These are phyloP conservation scores for Pulveroboletus ravenelii DNA, from an alignment of 768 basidiomycete genomes.

Conservation along the genomic window DNA sequence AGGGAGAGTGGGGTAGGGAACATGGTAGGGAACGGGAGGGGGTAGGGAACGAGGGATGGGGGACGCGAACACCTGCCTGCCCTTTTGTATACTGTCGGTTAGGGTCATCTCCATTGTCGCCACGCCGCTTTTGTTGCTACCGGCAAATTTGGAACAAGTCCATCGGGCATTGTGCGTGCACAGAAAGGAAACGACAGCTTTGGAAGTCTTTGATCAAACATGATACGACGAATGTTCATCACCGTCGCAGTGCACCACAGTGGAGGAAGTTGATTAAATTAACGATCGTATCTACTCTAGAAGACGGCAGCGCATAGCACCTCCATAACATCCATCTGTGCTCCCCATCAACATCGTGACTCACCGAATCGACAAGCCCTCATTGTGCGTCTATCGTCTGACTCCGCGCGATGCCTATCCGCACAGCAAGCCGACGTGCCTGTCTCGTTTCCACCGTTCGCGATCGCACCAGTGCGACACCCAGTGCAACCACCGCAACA, in stretches of 20 bases:
- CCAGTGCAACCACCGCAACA: constrained; percentile 62
- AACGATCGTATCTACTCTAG: background rate
- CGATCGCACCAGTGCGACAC: constrained; percentile 64
- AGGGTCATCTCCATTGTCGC: background rate
- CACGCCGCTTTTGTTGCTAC: constrained; percentile 5
- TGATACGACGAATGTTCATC: constrained; percentile 11
- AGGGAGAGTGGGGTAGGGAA: constrained; percentile 21
- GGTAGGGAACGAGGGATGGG: constrained; percentile 3
- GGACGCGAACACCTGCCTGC: background rate
- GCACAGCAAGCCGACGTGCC: constrained; percentile 76
- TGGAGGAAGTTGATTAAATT: no score
- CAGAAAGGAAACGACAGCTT: no score
- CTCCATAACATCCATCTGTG: background rate
- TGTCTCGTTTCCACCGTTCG: constrained; percentile 66
- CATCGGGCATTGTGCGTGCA: background rate
- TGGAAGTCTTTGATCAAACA: no score
- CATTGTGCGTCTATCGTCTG: constrained; percentile 16
- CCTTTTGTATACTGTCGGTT: constrained; percentile 20
- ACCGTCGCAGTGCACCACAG: constrained; percentile 8
- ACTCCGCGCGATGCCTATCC: constrained; percentile 67
- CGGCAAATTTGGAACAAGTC: constrained; percentile 7
- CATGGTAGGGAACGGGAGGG: constrained; percentile 7
- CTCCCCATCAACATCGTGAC: no score
- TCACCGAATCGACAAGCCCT: constrained; percentile 1
- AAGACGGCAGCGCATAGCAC: no score